phyloP scores from a whole-genome alignment of 768 basidiomycete genomes.

The Chlorophyllum brunneum region DNA sequence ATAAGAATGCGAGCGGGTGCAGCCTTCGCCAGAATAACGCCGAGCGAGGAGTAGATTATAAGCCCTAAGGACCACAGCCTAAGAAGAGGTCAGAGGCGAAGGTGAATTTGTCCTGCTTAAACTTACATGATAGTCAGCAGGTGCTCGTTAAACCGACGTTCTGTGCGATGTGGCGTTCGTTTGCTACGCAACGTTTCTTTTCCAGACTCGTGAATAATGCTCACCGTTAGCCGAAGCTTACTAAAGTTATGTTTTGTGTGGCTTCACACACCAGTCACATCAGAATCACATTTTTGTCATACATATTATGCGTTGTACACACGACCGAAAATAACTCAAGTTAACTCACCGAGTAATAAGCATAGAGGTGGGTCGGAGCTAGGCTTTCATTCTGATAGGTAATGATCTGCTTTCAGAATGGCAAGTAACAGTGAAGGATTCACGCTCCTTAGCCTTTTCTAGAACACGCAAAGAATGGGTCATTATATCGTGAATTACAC shows the following conservation, averaged over 20 bases:
- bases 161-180: no score
- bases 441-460: neutral
- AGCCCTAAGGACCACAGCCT: conserved; percentile 7
- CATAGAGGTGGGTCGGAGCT: no score
- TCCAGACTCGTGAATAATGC: no score
- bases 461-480: neutral
- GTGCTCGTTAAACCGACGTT: neutral
- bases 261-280: no score
- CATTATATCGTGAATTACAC: conserved; percentile 5
- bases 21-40: conserved; percentile 12
- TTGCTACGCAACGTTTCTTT: no score
- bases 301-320: no score
- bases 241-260: no score
- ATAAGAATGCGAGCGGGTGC: conserved; percentile 44
- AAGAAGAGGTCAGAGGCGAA: neutral
- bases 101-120: neutral
- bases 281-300: no score
- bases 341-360: no score
- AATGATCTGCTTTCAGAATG: neutral
- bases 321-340: no score
- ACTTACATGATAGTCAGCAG: neutral
- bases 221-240: no score
- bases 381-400: no score
- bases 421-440: neutral
- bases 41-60: conserved; percentile 5